phyloP scores from a whole-genome alignment of 1,284 basidiomycete species.

The Ceratorhiza oryzae-sativae region DNA sequence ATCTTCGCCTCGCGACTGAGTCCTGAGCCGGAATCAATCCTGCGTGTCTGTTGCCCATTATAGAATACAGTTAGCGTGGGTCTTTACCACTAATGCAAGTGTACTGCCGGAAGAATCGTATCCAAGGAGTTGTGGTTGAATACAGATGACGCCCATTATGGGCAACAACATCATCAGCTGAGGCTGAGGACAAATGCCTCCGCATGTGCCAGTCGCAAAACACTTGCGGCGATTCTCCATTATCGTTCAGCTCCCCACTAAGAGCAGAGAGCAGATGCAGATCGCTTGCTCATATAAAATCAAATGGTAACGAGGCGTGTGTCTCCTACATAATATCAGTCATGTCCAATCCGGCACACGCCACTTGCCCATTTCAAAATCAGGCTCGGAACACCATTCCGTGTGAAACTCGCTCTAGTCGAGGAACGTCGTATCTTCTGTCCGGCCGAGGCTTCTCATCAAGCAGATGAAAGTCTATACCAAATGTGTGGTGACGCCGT shows the following conservation, averaged over 20 bases:
- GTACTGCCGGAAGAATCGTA: not conserved
- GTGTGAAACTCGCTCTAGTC: not conserved
- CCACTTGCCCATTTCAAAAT: not conserved
- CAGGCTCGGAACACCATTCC: not conserved
- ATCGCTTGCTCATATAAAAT: not conserved
- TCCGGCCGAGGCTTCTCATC: not conserved
- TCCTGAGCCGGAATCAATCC: not conserved
- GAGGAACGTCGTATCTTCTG: not conserved
- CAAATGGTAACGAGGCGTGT: not conserved
- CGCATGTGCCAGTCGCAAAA: not conserved
- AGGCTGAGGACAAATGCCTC: not conserved
- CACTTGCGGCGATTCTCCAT: not conserved
- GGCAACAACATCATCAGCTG: not conserved
- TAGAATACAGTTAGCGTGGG: not conserved
- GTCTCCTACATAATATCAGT: not conserved
- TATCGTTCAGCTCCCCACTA: not conserved
- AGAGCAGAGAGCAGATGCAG: not conserved
- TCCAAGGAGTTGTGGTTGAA: not conserved
- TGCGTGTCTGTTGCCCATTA: not conserved
- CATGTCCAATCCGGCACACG: not conserved
- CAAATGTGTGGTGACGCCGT: not conserved
- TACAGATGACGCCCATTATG: not conserved
- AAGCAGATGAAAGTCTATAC: not conserved
- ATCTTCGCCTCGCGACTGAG: not conserved
- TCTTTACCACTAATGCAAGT: not conserved